Conservation (phyloP, 805 yeast species). For the Candida silvatica region DNA sequence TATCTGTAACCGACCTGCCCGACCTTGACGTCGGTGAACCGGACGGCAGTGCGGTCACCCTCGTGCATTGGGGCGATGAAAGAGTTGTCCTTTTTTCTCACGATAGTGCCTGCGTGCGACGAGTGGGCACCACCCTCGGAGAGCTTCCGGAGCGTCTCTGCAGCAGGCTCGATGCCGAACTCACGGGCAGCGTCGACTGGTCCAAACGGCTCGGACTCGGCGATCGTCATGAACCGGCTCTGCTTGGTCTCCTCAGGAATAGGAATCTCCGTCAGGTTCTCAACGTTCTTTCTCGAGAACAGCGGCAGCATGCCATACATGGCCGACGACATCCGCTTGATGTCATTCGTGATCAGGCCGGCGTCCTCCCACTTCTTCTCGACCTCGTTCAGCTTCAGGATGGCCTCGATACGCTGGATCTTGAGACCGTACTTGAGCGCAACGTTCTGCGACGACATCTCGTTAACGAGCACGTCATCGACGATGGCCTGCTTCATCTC, state of each 20-base stretch:
- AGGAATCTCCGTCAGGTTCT: slow-evolving; percentile 90
- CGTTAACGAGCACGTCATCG: slow-evolving; percentile 38
- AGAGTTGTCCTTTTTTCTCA: slow-evolving; percentile 5
- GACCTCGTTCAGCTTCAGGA: slow-evolving; percentile 55
- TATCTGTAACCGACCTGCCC: slow-evolving; percentile 88
- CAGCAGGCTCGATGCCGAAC: slow-evolving; percentile 82
- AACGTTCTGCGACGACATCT: slow-evolving; percentile 57
- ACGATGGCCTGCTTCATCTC: slow-evolving; percentile 54
- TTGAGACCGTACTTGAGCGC: slow-evolving; percentile 75
- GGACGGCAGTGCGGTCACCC: slow-evolving; percentile 67
- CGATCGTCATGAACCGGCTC: slow-evolving; percentile 79
- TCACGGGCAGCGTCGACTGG: slow-evolving; percentile 90
- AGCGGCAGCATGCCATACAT: slow-evolving; percentile 82
- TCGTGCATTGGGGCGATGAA: slow-evolving; percentile 50
- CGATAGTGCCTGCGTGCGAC: slow-evolving; percentile 22
- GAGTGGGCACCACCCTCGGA: slow-evolving; percentile 50
- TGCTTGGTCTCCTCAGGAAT: slow-evolving; percentile 74
- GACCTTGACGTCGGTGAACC: slow-evolving; percentile 68
- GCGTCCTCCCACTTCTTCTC: slow-evolving; percentile 53
- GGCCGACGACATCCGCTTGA: slow-evolving; percentile 47
- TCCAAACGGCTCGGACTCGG: slow-evolving; percentile 93
- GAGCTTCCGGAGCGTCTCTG: slow-evolving; percentile 61
- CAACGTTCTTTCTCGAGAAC: slow-evolving; percentile 43
- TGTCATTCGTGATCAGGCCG: slow-evolving; percentile 46
- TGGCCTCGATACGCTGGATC: slow-evolving; percentile 85